Conservation (phyloP, 1,284 basidiomycete species). For the Gymnopus androsaceus region DNA sequence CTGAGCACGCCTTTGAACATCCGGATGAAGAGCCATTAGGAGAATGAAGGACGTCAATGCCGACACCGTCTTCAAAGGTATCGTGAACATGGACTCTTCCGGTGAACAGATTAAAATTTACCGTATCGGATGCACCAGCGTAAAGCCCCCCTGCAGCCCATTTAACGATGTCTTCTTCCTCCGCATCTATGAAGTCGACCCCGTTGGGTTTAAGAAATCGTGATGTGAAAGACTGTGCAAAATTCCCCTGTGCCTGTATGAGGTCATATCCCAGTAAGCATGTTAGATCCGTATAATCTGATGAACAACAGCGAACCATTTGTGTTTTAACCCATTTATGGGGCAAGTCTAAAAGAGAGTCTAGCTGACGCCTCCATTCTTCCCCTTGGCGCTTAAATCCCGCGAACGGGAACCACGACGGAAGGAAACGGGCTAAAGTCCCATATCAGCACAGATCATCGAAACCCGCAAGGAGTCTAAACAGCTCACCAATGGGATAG, state of each 20-base stretch:
- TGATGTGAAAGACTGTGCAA: constrained; percentile 40
- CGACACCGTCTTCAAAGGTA: constrained; percentile 40
- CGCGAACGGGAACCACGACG: constrained; percentile 40
- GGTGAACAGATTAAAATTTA: constrained; percentile 22
- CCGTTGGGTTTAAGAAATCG: constrained; percentile 32
- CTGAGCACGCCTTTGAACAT: constrained; percentile 43
- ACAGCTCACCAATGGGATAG: constrained; percentile 37
- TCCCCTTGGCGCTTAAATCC: constrained; percentile 40
- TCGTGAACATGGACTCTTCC: neutral
- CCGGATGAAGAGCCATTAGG: constrained; percentile 52
- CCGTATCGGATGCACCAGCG: constrained; percentile 47
- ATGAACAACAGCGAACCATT: constrained; percentile 32
- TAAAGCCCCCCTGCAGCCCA: constrained; percentile 47
- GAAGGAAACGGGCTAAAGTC: constrained; percentile 38
- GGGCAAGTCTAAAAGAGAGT: constrained; percentile 37
- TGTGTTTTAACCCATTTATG: constrained; percentile 44
- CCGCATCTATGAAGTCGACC: constrained; percentile 22
- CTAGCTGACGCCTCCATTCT: constrained; percentile 35
- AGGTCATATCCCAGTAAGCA: neutral
- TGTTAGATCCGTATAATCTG: neutral
- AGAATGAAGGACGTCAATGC: constrained; percentile 48
- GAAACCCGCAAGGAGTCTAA: neutral
- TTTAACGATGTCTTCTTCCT: constrained; percentile 43
- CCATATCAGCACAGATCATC: neutral
- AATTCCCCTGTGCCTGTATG: constrained; percentile 27